Percentiles rank a stretch among this genome's conserved stretches.
These are phyloP conservation scores for Phanerochaete sordida DNA, from an alignment of 768 basidiomycete genomes.

Conservation along the genomic window DNA sequence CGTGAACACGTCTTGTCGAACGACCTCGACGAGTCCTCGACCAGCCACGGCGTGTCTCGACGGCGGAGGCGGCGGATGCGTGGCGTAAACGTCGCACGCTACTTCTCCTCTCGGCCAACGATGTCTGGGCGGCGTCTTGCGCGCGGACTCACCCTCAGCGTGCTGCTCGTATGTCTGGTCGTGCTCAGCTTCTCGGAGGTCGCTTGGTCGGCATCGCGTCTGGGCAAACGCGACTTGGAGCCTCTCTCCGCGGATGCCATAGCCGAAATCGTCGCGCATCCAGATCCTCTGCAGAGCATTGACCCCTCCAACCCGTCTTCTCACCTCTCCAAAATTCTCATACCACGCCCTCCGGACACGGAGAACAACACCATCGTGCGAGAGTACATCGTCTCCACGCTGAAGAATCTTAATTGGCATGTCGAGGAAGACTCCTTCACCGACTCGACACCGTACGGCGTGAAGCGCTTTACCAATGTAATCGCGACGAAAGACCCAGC, in stretches of 20 bases:
- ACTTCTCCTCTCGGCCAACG: background rate
- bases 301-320: constrained; percentile 63
- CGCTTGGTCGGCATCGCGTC: constrained; percentile 28
- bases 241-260: constrained; percentile 51
- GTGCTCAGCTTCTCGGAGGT: constrained; percentile 13
- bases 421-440: constrained; percentile 83
- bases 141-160: background rate
- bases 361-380: constrained; percentile 79
- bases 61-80: constrained; percentile 8
- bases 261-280: constrained; percentile 43
- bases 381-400: constrained; percentile 70
- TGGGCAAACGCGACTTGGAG: constrained; percentile 34
- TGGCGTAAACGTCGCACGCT: background rate
- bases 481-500: constrained; percentile 93
- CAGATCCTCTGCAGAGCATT: constrained; percentile 65
- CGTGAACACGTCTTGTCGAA: background rate
- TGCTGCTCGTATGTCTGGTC: constrained; percentile 7
- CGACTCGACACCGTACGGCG: constrained; percentile 77
- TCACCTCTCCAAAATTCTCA: constrained; percentile 79
- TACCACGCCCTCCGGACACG: constrained; percentile 78
- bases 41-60: background rate
- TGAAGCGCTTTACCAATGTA: constrained; percentile 79
- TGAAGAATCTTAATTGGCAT: constrained; percentile 80
- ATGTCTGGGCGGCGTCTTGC: background rate
- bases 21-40: background rate